Conservation (phyloP, 2,329 filamentous ascomycete genomes). For the Aspergillus oerlinghausenensis region DNA sequence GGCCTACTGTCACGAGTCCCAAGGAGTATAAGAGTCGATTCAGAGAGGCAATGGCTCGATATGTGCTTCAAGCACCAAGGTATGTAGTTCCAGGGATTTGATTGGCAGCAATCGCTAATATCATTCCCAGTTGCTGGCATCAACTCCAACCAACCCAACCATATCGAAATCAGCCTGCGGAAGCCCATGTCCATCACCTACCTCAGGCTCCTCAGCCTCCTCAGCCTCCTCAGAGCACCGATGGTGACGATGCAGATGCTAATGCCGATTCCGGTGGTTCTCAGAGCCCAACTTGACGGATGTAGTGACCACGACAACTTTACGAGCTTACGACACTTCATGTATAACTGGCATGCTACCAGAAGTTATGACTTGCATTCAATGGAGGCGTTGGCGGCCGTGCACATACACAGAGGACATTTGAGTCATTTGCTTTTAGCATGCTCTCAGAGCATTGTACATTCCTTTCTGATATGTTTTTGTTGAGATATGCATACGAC, state of each 20-base stretch:
- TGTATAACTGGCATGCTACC: not conserved
- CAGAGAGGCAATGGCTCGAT: conserved; percentile 92
- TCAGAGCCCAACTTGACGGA: not conserved
- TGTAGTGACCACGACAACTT: not conserved
- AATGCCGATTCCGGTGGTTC: not conserved
- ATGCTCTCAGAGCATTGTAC: not conserved
- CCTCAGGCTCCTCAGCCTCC: not conserved
- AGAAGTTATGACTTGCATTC: not conserved
- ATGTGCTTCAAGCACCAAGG: conserved; percentile 52
- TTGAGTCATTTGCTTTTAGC: not conserved
- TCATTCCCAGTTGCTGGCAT: conserved; percentile 40
- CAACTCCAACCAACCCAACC: conserved; percentile 36
- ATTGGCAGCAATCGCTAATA: conserved; percentile 2
- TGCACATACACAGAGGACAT: not conserved
- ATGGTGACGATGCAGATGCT: conserved; percentile 17
- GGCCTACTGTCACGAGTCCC: conserved; percentile 92
- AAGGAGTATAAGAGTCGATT: conserved; percentile 98
- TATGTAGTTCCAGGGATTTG: conserved; percentile 21
- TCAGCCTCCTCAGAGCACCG: conserved; percentile 1
- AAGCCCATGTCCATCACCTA: conserved; percentile 14
- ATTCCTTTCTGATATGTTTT: not conserved
- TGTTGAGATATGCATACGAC: not conserved
- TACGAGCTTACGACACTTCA: not conserved
- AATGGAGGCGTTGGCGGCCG: not conserved
- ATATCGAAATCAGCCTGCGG: conserved; percentile 27